Percentiles rank a stretch among this genome's conserved stretches.
phyloP scores from a whole-genome alignment of 805 yeast species.

The Zygoascus tannicola region DNA sequence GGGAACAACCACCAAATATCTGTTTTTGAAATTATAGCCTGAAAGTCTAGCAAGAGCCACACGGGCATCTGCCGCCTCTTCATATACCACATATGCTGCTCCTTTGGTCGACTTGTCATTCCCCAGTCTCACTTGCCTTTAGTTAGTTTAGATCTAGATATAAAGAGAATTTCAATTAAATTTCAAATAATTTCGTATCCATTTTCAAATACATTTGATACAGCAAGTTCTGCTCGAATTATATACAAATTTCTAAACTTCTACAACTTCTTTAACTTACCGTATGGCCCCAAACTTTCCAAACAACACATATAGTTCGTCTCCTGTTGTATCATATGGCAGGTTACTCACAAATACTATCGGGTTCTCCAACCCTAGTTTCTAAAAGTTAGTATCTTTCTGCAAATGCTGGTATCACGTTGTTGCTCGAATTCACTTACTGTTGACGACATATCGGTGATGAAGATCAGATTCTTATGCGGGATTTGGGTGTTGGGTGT shows the following conservation, averaged over 20 bases:
- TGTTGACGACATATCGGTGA: too few species aligned
- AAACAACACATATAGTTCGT: slow-evolving; percentile 42
- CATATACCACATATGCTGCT: slow-evolving; percentile 47
- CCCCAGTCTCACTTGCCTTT: slow-evolving; percentile 41
- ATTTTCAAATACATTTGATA: neutral
- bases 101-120: slow-evolving; percentile 36
- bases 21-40: slow-evolving; percentile 50
- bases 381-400: neutral
- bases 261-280: too few species aligned
- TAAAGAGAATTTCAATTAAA: neutral
- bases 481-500: too few species aligned
- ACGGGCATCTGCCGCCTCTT: slow-evolving; percentile 39
- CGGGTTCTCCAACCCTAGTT: slow-evolving; percentile 23
- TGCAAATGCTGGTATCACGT: too few species aligned
- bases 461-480: too few species aligned
- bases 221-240: neutral
- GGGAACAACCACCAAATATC: slow-evolving; percentile 46
- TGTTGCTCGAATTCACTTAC: too few species aligned
- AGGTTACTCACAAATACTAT: slow-evolving; percentile 47
- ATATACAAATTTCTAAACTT: too few species aligned
- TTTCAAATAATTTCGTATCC: neutral
- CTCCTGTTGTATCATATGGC: slow-evolving; percentile 41
- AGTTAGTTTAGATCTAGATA: neutral
- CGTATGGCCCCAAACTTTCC: slow-evolving; percentile 46
- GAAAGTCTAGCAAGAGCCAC: slow-evolving; percentile 45